phyloP scores from a whole-genome alignment of 164 flowering plant species.

The Warburgia ugandensis region DNA sequence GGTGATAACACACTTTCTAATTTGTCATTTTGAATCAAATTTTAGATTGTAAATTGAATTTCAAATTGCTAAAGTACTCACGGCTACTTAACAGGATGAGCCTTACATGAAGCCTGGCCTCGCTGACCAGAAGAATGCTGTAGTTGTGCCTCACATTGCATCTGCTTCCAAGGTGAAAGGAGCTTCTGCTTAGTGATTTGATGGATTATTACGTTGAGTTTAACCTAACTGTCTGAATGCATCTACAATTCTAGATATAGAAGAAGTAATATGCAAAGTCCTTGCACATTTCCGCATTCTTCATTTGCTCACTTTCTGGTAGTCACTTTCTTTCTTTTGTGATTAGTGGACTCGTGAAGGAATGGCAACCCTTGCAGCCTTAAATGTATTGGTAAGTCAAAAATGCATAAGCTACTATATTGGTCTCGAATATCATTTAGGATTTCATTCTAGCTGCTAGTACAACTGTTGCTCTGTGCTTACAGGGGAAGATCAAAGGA shows the following conservation, averaged over 20 bases:
- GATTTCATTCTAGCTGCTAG: background rate
- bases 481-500: constrained; percentile 88
- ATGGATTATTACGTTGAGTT: no score
- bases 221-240: background rate
- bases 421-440: background rate
- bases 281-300: no score
- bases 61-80: background rate
- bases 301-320: no score
- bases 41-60: background rate
- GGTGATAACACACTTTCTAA: constrained; percentile 27
- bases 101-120: constrained; percentile 98
- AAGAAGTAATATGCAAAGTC: no score
- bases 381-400: constrained; percentile 74
- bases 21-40: background rate
- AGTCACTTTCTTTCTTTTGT: constrained; percentile 1
- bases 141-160: constrained; percentile 94
- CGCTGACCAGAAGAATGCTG: constrained; percentile 82
- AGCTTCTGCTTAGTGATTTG: no score
- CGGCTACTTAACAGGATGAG: constrained; percentile 55
- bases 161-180: constrained; percentile 90
- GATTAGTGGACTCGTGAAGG: constrained; percentile 97
- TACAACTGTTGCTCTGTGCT: background rate
- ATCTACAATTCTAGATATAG: background rate
- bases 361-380: constrained; percentile 95
- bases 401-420: background rate